Conservation (phyloP, 306 rosid genomes). For the Vicia sativa region DNA sequence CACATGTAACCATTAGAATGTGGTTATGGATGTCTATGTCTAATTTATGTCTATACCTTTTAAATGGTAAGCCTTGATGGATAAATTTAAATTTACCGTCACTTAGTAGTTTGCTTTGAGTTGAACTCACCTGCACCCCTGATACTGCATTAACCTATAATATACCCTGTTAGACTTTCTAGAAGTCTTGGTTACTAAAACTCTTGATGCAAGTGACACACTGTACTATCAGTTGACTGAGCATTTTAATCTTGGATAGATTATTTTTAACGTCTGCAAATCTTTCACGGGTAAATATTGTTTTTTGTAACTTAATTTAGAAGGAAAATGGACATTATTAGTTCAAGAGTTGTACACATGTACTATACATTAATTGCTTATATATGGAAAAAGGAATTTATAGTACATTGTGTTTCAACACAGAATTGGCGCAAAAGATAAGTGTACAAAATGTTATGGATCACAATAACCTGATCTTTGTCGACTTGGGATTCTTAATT, state of each 20-base stretch:
- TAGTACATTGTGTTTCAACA: background rate
- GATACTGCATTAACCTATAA: background rate
- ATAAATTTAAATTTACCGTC: background rate
- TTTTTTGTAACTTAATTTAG: background rate
- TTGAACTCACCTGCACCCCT: background rate
- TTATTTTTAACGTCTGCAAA: background rate
- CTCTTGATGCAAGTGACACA: background rate
- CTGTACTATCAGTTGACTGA: background rate
- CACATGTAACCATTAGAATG: background rate
- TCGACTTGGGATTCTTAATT: background rate
- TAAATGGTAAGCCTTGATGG: background rate
- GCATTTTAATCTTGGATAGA: background rate
- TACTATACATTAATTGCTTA: conserved; percentile 12
- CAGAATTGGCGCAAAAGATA: background rate
- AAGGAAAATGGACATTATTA: conserved; percentile 15
- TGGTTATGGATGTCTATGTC: conserved; percentile 8
- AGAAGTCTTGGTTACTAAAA: background rate
- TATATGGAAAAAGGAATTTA: background rate
- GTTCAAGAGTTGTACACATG: background rate
- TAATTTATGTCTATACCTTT: conserved; percentile 2
- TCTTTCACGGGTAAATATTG: background rate
- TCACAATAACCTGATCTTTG: conserved; percentile 2
- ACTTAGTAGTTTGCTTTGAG: background rate
- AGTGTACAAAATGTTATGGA: background rate
- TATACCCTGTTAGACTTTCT: background rate